Evolutionary conservation across 2,329 filamentous ascomycete species (phyloP).

Genomic region (Calonectria honghensis): DNA sequence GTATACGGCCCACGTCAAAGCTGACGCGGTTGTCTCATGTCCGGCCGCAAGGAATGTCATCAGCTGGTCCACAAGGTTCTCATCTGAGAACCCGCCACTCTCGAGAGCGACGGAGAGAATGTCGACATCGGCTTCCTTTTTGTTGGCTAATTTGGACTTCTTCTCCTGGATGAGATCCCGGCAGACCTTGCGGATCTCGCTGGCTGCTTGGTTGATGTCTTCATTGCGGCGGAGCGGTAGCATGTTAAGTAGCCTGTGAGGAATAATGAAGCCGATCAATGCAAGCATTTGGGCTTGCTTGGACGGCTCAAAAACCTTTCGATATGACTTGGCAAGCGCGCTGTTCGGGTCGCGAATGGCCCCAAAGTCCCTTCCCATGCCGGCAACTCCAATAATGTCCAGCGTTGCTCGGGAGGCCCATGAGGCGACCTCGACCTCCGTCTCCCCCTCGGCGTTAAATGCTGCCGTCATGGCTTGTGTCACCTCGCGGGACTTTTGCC

Average conservation of each 20-base stretch:
- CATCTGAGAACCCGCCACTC: constrained; percentile 84
- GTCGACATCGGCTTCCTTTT: constrained; percentile 75
- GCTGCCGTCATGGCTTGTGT: constrained; percentile 74
- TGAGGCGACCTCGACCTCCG: constrained; percentile 73
- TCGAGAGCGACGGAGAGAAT: constrained; percentile 88
- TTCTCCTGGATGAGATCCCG: constrained; percentile 82
- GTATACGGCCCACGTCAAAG: constrained; percentile 85
- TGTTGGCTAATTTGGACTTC: constrained; percentile 70
- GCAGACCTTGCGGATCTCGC: constrained; percentile 79
- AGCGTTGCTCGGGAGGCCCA: constrained; percentile 83
- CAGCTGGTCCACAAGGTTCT: constrained; percentile 89
- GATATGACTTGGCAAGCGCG: constrained; percentile 75
- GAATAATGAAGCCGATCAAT: constrained; percentile 77
- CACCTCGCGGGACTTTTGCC: constrained; percentile 83
- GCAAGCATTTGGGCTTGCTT: constrained; percentile 72
- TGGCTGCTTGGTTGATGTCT: constrained; percentile 74
- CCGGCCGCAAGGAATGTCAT: constrained; percentile 93
- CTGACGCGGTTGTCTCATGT: constrained; percentile 86
- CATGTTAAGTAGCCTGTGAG: constrained; percentile 74
- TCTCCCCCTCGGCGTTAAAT: constrained; percentile 57
- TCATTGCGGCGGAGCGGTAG: constrained; percentile 84
- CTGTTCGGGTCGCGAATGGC: constrained; percentile 77
- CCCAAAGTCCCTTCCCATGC: constrained; percentile 82
- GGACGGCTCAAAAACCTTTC: constrained; percentile 71
- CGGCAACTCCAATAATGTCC: constrained; percentile 84